These are phyloP conservation scores for Debaryomyces sp. DNA, from an alignment of 1,139 yeast species.

Conservation along the genomic window DNA sequence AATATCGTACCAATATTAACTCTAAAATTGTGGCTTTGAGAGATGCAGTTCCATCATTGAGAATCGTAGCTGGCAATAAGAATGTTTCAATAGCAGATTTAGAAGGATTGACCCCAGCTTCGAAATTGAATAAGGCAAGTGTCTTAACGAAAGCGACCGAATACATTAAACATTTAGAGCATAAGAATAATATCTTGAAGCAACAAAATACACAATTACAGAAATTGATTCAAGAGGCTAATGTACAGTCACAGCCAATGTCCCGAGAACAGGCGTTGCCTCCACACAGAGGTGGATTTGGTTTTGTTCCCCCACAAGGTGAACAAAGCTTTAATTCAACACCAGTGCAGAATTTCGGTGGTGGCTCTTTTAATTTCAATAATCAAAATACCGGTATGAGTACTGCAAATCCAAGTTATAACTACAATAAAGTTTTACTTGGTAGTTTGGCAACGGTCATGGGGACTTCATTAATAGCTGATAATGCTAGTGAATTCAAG, in stretches of 20 bases:
- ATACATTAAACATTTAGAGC: conserved; percentile 81
- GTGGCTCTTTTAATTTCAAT: conserved; percentile 8
- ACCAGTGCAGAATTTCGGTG: conserved; percentile 18
- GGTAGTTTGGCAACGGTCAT: conserved; percentile 62
- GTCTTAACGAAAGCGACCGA: conserved; percentile 89
- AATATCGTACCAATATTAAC: conserved; percentile 76
- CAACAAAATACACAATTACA: conserved; percentile 58
- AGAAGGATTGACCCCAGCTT: conserved; percentile 88
- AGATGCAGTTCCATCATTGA: conserved; percentile 72
- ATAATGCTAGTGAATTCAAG: conserved; percentile 40
- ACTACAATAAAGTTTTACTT: conserved; percentile 40
- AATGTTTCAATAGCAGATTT: conserved; percentile 52
- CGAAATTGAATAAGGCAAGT: conserved; percentile 85
- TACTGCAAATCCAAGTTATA: conserved; percentile 10
- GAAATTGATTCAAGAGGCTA: conserved; percentile 35
- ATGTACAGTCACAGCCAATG: conserved; percentile 15
- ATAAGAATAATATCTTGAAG: conserved; percentile 58
- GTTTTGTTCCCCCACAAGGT: conserved; percentile 23
- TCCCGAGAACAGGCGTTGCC: conserved; percentile 11
- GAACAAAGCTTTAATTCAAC: conserved; percentile 24
- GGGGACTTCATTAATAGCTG: conserved; percentile 49
- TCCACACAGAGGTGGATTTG: conserved; percentile 20
- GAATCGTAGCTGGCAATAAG: conserved; percentile 48
- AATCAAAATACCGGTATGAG: neutral
- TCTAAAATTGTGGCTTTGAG: conserved; percentile 70